phyloP scores from a whole-genome alignment of 371 early-diverging fungal species.

The Mortierella sp. region DNA sequence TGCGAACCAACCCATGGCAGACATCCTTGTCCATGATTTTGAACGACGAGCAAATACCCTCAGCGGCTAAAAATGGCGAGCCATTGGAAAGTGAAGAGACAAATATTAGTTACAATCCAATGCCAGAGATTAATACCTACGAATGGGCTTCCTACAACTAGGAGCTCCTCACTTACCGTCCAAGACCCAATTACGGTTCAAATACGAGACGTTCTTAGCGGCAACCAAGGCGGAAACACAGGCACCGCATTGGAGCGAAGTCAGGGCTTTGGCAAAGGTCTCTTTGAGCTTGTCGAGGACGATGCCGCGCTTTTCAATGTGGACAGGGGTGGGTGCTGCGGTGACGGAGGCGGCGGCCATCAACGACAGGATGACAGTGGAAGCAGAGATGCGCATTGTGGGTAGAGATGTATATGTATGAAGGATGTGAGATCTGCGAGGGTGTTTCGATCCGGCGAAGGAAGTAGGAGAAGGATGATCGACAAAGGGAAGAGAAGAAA shows the following conservation, averaged over 20 bases:
- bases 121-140: too few species aligned
- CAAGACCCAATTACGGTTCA: constrained; percentile 56
- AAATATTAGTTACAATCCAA: too few species aligned
- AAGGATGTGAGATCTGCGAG: background rate
- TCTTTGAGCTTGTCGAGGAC: constrained; percentile 45
- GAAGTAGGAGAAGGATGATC: constrained; percentile 1
- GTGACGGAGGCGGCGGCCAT: constrained; percentile 45
- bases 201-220: constrained; percentile 42
- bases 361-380: constrained; percentile 49
- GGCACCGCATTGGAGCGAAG: constrained; percentile 48
- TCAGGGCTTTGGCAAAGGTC: constrained; percentile 45
- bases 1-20: constrained; percentile 45
- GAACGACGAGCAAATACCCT: constrained; percentile 19
- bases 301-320: constrained; percentile 49
- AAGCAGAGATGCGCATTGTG: constrained; percentile 54
- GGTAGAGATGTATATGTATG: constrained; percentile 35
- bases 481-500: background rate
- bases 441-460: background rate
- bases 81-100: too few species aligned
- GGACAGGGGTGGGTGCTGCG: constrained; percentile 43
- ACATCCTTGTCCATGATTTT: constrained; percentile 47
- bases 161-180: too few species aligned
- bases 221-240: constrained; percentile 46
- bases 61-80: too few species aligned
- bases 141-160: too few species aligned